Conservation (phyloP, 768 basidiomycete genomes). For the Suillus sp. region DNA sequence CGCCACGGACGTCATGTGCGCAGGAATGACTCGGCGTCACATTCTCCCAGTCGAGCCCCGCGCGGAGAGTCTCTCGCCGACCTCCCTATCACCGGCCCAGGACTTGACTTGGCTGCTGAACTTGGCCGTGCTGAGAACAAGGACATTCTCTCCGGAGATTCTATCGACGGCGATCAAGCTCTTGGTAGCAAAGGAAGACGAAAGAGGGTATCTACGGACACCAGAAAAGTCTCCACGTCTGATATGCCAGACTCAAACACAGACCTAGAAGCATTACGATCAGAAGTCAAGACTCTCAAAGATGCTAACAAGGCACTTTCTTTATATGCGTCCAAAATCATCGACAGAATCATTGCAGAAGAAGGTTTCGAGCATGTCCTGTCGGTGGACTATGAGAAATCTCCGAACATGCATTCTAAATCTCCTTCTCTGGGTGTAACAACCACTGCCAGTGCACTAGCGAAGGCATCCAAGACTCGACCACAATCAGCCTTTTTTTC, state of each 20-base stretch:
- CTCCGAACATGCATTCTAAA: slow-evolving; percentile 48
- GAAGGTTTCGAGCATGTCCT: slow-evolving; percentile 98
- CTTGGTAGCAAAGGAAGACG: slow-evolving; percentile 49
- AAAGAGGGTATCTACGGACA: slow-evolving; percentile 35
- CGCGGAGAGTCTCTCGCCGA: slow-evolving; percentile 84
- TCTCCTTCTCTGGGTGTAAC: slow-evolving; percentile 32
- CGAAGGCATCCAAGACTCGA: slow-evolving; percentile 45
- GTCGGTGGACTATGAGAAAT: slow-evolving; percentile 84
- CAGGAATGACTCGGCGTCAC: slow-evolving; percentile 54
- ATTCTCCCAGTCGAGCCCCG: slow-evolving; percentile 44
- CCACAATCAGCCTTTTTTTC: slow-evolving; percentile 63
- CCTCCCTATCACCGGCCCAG: slow-evolving; percentile 85
- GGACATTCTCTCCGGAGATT: slow-evolving; percentile 64
- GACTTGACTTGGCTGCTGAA: slow-evolving; percentile 88
- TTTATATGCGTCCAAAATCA: slow-evolving; percentile 95
- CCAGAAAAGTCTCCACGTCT: slow-evolving; percentile 36
- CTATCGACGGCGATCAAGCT: slow-evolving; percentile 53
- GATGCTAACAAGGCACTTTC: slow-evolving; percentile 96
- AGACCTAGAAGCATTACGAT: slow-evolving; percentile 64
- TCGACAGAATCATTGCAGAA: slow-evolving; percentile 94
- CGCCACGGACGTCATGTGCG: slow-evolving; percentile 51
- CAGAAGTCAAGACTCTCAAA: slow-evolving; percentile 88
- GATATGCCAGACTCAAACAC: slow-evolving; percentile 45
- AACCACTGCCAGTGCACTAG: slow-evolving; percentile 20
- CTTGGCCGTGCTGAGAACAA: slow-evolving; percentile 91